Evolutionary conservation across 495 filamentous ascomycete species (phyloP).

Genomic region (Daldinia grandis): DNA sequence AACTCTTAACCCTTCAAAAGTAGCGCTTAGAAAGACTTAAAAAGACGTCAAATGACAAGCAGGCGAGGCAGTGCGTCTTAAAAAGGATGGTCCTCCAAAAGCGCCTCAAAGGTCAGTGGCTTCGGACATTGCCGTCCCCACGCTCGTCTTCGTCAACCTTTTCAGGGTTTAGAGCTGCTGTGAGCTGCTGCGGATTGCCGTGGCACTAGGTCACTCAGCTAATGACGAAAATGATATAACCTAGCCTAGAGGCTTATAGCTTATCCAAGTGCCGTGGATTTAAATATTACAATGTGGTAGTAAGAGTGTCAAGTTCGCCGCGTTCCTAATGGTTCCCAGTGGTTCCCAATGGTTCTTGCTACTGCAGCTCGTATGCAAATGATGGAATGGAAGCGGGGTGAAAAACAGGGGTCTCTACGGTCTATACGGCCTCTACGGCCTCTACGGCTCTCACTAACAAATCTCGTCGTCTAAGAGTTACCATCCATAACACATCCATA

Average conservation of each 20-base stretch:
- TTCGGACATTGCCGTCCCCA: slow-evolving; percentile 38
- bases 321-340: slow-evolving; percentile 1
- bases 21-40: slow-evolving; percentile 7
- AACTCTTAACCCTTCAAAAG: neutral
- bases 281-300: neutral
- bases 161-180: neutral
- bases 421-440: neutral
- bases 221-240: slow-evolving; percentile 30
- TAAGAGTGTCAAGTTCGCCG: neutral
- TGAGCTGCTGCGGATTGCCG: slow-evolving; percentile 11
- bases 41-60: slow-evolving; percentile 36
- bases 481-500: slow-evolving; percentile 1
- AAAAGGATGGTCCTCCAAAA: slow-evolving; percentile 25
- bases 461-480: neutral
- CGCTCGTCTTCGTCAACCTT: neutral
- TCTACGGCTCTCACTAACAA: neutral
- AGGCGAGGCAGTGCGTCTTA: slow-evolving; percentile 36
- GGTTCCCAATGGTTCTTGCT: slow-evolving; percentile 9
- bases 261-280: neutral
- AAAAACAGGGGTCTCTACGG: slow-evolving; percentile 14
- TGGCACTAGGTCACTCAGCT: slow-evolving; percentile 27
- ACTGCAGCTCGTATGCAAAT: slow-evolving; percentile 12
- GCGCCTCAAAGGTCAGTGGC: slow-evolving; percentile 29
- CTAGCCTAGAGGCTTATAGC: neutral
- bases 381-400: slow-evolving; percentile 21